Evolutionary conservation across 495 filamentous ascomycete species (phyloP), one percentile per base, ranked within the genome.

Genomic region (Xylaria castorea): DNA sequence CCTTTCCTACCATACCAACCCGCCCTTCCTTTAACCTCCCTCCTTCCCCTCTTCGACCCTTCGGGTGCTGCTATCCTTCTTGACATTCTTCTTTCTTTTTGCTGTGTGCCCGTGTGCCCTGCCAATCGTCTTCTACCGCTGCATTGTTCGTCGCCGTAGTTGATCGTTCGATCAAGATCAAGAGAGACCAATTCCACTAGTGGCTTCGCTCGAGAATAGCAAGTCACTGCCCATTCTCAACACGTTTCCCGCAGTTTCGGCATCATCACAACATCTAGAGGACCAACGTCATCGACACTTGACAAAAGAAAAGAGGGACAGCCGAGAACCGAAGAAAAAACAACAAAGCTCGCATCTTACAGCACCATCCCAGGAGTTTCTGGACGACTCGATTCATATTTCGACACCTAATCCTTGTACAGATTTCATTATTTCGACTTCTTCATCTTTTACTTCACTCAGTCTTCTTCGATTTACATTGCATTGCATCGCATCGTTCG

Each of bases 61-160:
- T 74, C 77, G 75, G 70, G 78, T 82, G 80, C 80, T 82, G 80
- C 80, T 83, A 84, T 80, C 78, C 79, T 80, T 79, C 78, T 81
- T 81, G 75, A 78, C 70, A 63, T 57, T 65, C 74, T 60, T 70
- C 74, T 74, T 71, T 65, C 77, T 81, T 77, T 76, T 74, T 74
- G 68, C 27, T 77, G 72, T 74, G 69, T 60, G 70, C 62, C 66
- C 48, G 77, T 80, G 80, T 77, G 71, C 71, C 66, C 55, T 34
- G 51, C 25, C 71, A 61, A 55, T 69, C 51, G 42, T 46, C 69
- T 30, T 76, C 67, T 68, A 75, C 75, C 77, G 78, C 76, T 69
- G 71, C 75, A 74, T 77, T 82, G 77, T 51, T 72, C 76, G 72
- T 79, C 75, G 70, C 78, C 72, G 76, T 76, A 72, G 71, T 75